phyloP scores from a whole-genome alignment of 306 rosid species.

The Casuarina cunninghamiana region DNA sequence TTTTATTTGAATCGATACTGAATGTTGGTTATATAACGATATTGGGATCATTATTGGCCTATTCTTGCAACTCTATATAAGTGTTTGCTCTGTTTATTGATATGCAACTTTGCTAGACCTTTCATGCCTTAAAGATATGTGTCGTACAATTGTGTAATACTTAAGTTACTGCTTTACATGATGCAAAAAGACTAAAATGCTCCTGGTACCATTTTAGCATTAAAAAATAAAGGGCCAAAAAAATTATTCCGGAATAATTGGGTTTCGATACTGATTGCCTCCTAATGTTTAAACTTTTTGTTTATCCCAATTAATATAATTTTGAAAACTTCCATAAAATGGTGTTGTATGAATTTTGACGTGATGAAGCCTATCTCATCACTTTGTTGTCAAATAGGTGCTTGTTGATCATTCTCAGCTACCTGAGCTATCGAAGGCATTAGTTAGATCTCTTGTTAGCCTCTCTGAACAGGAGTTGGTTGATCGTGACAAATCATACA shows the following conservation, averaged over 20 bases:
- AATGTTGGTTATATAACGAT: background rate
- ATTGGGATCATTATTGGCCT: background rate
- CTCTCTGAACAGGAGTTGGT: constrained; percentile 90
- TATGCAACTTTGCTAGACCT: background rate
- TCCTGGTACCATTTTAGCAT: background rate
- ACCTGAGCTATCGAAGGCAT: constrained; percentile 95
- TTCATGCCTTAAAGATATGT: background rate
- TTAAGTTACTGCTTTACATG: background rate
- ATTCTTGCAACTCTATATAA: background rate
- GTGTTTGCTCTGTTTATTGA: background rate
- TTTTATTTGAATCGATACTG: background rate
- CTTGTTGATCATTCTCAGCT: constrained; percentile 92
- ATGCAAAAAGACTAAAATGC: background rate
- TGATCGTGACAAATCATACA: constrained; percentile 70
- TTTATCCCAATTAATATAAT: no score
- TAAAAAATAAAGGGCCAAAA: no score
- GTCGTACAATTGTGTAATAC: background rate
- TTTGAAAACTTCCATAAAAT: no score
- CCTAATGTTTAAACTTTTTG: no score
- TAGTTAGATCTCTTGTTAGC: constrained; percentile 80
- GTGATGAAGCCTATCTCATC: constrained; percentile 4
- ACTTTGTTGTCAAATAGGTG: constrained; percentile 49
- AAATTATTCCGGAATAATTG: background rate
- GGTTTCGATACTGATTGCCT: background rate
- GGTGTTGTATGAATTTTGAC: constrained; percentile 1